Evolutionary conservation across 2,329 filamentous ascomycete genomes (phyloP), one percentile per base, ranked within the genome.

Genomic region (Colletotrichum sp.): DNA sequence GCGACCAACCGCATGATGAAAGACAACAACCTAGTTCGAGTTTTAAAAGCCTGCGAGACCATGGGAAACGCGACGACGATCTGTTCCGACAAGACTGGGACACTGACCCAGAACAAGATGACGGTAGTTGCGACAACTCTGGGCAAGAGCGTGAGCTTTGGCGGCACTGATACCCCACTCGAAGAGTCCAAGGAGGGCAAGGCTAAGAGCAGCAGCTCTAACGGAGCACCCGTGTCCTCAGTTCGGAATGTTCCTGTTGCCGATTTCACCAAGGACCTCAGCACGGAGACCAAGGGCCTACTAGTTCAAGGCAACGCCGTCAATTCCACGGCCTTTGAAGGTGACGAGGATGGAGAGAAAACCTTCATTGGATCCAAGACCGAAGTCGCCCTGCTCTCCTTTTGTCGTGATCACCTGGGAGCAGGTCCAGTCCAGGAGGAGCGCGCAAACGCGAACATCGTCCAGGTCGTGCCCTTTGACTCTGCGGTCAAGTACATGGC

Each of bases 281-380:
- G 79, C 8, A 36, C 82, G 1, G 74, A 79, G 8, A 73, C 78
- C 6, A 79, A 82, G 10, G 84, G 83, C 64, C 80, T 83, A 4
- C 84, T 94, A 74, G 87, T 90, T 63, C 89, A 94, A 71, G 94
- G 92, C 5, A 92, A 94, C 76, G 88, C 90, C 13, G 85, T 94
- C 78, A 94, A 94, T 80, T 94, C 93, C 0, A 93, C 93, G 1
- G 92, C 93, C 1, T 94, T 94, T 78, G 92, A 94, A 80, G 89
- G 90, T 8, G 91, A 93, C 58, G 88, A 91, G 58, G 88, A 92
- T 57, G 92, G 92, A 36, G 86, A 88, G 75, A 79, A 71, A 24
- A 84, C 89, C 0, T 96, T 94, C 78, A 89, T 95, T 77, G 94
- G 94, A 34, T 95, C 94, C 7, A 95, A 95, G 84, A 96, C 94